Conservation (phyloP, 768 basidiomycete species). For the Gymnopilus junonius region DNA sequence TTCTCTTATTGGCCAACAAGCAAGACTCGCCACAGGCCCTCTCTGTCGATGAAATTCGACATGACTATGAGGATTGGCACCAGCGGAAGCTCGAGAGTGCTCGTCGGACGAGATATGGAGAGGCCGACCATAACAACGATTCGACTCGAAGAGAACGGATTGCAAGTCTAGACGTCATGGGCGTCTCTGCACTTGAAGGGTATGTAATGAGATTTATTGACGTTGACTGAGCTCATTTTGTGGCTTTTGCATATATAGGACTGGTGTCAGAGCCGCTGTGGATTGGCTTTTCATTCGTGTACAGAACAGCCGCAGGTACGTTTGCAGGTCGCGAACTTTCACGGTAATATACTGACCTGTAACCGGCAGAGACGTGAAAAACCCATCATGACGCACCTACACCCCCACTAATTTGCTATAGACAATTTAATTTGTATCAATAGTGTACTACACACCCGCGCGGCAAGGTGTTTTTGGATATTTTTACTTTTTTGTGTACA, state of each 20-base stretch:
- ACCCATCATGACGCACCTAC: constrained; percentile 4
- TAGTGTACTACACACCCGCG: neutral
- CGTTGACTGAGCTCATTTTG: neutral
- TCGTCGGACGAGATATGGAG: constrained; percentile 55
- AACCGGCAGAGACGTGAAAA: constrained; percentile 13
- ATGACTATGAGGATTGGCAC: constrained; percentile 88
- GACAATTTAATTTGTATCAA: constrained; percentile 8
- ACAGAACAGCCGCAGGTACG: constrained; percentile 81
- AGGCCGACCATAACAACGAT: constrained; percentile 44
- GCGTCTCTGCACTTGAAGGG: constrained; percentile 91
- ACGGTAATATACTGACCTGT: neutral
- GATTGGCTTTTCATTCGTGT: constrained; percentile 96
- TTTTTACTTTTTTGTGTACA: neutral
- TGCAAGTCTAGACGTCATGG: constrained; percentile 87
- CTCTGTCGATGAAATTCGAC: constrained; percentile 88
- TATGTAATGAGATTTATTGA: constrained; percentile 35
- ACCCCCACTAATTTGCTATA: neutral
- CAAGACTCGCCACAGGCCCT: constrained; percentile 84
- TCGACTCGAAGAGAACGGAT: constrained; percentile 55
- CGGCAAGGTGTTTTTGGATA: neutral
- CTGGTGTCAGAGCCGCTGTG: constrained; percentile 87
- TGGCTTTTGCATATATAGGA: constrained; percentile 50
- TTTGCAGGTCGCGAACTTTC: neutral
- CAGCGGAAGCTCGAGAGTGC: constrained; percentile 75
- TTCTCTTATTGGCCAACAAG: constrained; percentile 94